Conservation (phyloP, 2,329 filamentous ascomycete species). For the Phialocephala subalpina region DNA sequence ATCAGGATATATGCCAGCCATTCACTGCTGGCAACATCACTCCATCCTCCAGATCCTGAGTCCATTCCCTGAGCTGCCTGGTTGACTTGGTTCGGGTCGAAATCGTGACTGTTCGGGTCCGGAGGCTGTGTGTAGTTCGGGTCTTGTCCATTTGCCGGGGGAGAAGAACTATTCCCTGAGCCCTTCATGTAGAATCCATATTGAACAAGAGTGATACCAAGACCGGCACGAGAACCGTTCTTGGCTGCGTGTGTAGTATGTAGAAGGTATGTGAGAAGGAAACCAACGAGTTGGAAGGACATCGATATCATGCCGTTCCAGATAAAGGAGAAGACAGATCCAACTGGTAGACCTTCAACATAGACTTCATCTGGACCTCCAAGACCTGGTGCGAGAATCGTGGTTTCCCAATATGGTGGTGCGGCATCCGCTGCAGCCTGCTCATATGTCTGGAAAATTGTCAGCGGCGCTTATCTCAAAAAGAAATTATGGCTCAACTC, state of each 20-base stretch:
- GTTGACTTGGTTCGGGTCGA: slow-evolving; percentile 76
- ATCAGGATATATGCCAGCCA: slow-evolving; percentile 94
- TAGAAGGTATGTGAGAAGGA: slow-evolving; percentile 95
- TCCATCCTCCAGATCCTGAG: slow-evolving; percentile 52
- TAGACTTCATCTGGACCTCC: slow-evolving; percentile 94
- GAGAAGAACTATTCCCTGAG: slow-evolving; percentile 51
- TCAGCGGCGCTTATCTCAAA: slow-evolving; percentile 14
- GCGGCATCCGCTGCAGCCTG: slow-evolving; percentile 96
- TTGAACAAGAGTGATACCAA: slow-evolving; percentile 94
- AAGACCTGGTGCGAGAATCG: slow-evolving; percentile 91
- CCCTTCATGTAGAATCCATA: slow-evolving; percentile 97
- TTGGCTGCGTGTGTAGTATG: slow-evolving; percentile 99
- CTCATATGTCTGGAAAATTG: slow-evolving; percentile 80
- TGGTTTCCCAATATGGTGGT: slow-evolving; percentile 99
- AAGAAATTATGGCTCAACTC: slow-evolving; percentile 51
- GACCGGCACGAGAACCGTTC: slow-evolving; percentile 92
- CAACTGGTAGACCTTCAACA: slow-evolving; percentile 93
- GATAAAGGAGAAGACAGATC: slow-evolving; percentile 84
- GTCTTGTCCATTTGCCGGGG: slow-evolving; percentile 49
- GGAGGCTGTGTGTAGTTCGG: slow-evolving; percentile 74
- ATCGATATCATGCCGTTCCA: slow-evolving; percentile 98
- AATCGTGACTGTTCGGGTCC: slow-evolving; percentile 90
- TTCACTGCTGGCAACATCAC: slow-evolving; percentile 76
- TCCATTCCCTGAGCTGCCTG: slow-evolving; percentile 48
- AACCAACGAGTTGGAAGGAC: slow-evolving; percentile 96